Evolutionary conservation across 1,139 yeast species (phyloP).

Genomic region (Pichia sp.): DNA sequence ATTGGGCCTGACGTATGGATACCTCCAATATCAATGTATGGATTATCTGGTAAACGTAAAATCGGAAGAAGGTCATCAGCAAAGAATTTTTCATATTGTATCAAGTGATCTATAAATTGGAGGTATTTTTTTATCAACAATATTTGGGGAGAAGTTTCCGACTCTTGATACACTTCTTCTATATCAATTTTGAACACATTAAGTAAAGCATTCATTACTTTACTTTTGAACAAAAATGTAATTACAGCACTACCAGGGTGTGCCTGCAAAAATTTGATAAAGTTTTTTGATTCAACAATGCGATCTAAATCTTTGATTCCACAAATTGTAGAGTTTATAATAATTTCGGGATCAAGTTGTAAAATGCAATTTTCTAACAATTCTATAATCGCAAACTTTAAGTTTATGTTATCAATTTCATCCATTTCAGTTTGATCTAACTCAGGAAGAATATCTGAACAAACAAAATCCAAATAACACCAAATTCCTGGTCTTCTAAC

Average conservation of each 20-base stretch:
- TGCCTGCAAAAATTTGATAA: conserved; percentile 37
- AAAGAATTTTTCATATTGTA: conserved; percentile 47
- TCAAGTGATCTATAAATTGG: conserved; percentile 39
- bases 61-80: conserved; percentile 43
- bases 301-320: conserved; percentile 43
- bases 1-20: conserved; percentile 49
- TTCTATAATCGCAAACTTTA: conserved; percentile 49
- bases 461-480: conserved; percentile 71
- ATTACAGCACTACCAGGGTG: conserved; percentile 67
- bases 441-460: conserved; percentile 57
- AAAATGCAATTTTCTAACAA: conserved; percentile 47
- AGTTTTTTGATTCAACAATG: conserved; percentile 36
- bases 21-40: conserved; percentile 40
- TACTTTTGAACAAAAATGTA: conserved; percentile 54
- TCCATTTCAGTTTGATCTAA: conserved; percentile 30
- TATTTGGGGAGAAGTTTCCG: conserved; percentile 30
- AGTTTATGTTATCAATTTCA: conserved; percentile 33
- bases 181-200: conserved; percentile 48
- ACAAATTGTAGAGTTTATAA: conserved; percentile 43
- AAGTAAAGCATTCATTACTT: conserved; percentile 49
- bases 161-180: conserved; percentile 42
- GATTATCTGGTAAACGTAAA: conserved; percentile 29
- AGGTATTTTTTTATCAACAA: conserved; percentile 34
- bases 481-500: conserved; percentile 65
- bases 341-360: conserved; percentile 58